Evolutionary conservation across 345 rosid species (phyloP).

Genomic region (Citrus australasica): DNA sequence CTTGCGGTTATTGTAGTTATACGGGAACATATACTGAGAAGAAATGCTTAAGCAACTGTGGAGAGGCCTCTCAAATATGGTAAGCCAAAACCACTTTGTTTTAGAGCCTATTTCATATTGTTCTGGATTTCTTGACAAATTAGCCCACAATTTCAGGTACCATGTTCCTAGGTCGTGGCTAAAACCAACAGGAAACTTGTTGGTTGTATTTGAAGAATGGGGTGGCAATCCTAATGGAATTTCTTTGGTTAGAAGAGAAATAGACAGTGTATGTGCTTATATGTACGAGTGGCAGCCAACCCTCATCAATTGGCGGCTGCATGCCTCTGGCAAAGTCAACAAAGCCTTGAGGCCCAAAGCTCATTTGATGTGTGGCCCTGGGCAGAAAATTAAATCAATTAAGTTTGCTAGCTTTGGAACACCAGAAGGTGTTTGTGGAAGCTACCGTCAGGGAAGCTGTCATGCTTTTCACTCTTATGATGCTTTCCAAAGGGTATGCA

Average conservation of each 20-base stretch:
- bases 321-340: slow-evolving; percentile 73
- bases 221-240: slow-evolving; percentile 95
- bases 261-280: slow-evolving; percentile 85
- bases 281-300: slow-evolving; percentile 96
- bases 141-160: slow-evolving; percentile 46
- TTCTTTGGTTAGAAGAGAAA: slow-evolving; percentile 74
- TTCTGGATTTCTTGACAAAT: background rate
- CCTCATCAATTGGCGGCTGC: slow-evolving; percentile 75
- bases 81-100: slow-evolving; percentile 22
- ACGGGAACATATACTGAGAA: slow-evolving; percentile 69
- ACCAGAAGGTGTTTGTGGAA: slow-evolving; percentile 89
- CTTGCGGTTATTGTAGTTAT: slow-evolving; percentile 63
- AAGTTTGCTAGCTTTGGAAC: slow-evolving; percentile 98
- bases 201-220: slow-evolving; percentile 98
- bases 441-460: slow-evolving; percentile 77
- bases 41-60: slow-evolving; percentile 82
- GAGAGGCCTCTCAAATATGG: slow-evolving; percentile 97
- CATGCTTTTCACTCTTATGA: slow-evolving; percentile 93
- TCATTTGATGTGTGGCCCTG: slow-evolving; percentile 73
- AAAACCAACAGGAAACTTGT: slow-evolving; percentile 73
- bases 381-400: slow-evolving; percentile 72
- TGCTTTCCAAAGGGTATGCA: slow-evolving; percentile 80
- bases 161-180: slow-evolving; percentile 96
- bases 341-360: slow-evolving; percentile 89
- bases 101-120: background rate